phyloP scores from a whole-genome alignment of 106 monocot species.

The Dendrobium nobile region DNA sequence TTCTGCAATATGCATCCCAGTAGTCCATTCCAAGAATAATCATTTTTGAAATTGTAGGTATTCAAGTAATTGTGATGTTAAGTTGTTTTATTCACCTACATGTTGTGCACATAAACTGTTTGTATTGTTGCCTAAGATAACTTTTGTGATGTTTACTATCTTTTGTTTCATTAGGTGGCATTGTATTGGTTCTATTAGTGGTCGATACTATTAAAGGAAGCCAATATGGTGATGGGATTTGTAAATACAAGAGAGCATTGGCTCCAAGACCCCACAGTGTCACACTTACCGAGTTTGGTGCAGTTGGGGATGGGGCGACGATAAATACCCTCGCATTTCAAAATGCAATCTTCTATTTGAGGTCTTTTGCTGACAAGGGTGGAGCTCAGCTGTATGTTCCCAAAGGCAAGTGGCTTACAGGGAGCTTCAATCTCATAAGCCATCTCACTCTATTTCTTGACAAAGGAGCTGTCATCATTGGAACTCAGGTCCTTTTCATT shows the following conservation, averaged over 20 bases:
- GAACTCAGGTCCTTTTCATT: conserved; percentile 37
- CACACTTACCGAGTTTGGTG: conserved; percentile 79
- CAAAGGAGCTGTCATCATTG: conserved; percentile 63
- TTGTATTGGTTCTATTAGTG: conserved; percentile 11
- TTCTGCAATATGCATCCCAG: background rate
- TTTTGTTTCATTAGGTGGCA: conserved; percentile 17
- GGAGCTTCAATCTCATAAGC: conserved; percentile 82
- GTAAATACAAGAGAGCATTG: conserved; percentile 11
- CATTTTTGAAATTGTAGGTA: background rate
- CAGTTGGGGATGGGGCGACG: conserved; percentile 69
- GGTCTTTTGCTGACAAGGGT: conserved; percentile 85
- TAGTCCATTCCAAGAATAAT: background rate
- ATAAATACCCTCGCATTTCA: conserved; percentile 84
- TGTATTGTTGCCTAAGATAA: background rate
- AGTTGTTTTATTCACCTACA: background rate
- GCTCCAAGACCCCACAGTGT: conserved; percentile 72
- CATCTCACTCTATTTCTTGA: conserved; percentile 90
- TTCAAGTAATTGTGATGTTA: background rate
- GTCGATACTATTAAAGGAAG: background rate
- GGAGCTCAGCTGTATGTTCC: conserved; percentile 93
- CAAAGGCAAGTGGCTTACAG: conserved; percentile 72
- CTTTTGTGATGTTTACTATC: background rate
- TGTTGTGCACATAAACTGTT: background rate
- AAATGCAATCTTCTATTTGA: conserved; percentile 85
- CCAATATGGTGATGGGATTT: conserved; percentile 15